Conservation (phyloP, 2,329 filamentous ascomycete genomes). For the Colletotrichum sp. region DNA sequence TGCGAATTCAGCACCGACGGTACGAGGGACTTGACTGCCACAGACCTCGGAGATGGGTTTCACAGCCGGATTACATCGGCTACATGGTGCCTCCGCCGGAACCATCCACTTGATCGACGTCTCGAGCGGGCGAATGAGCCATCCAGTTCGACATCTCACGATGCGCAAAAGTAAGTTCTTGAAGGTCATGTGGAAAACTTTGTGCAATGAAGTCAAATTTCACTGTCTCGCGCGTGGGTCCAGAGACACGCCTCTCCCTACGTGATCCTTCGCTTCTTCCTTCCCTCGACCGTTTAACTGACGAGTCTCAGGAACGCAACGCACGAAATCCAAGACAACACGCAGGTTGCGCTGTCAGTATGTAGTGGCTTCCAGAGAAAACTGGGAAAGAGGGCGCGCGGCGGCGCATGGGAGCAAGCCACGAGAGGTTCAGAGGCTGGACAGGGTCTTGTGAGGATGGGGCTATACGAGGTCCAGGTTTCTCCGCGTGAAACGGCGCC, state of each 20-base stretch:
- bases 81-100: not conserved
- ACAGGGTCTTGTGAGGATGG: not conserved
- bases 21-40: not conserved
- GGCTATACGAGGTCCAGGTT: not conserved
- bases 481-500: not conserved
- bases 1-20: not conserved
- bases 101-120: not conserved
- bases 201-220: not conserved
- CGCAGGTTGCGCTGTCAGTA: not conserved
- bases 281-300: not conserved
- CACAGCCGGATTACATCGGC: not conserved
- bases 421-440: not conserved
- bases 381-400: not conserved
- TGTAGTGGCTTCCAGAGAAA: not conserved
- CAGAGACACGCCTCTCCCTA: not conserved
- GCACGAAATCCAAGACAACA: not conserved
- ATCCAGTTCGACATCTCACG: not conserved
- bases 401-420: not conserved
- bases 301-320: not conserved
- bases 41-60: not conserved
- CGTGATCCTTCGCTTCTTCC: not conserved
- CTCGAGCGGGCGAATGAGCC: not conserved
- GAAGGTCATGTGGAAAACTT: slow-evolving; percentile 13
- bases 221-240: not conserved
- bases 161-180: not conserved